phyloP scores from a whole-genome alignment of 2,329 filamentous ascomycete genomes.

The Sporothrix brunneoviolacea region DNA sequence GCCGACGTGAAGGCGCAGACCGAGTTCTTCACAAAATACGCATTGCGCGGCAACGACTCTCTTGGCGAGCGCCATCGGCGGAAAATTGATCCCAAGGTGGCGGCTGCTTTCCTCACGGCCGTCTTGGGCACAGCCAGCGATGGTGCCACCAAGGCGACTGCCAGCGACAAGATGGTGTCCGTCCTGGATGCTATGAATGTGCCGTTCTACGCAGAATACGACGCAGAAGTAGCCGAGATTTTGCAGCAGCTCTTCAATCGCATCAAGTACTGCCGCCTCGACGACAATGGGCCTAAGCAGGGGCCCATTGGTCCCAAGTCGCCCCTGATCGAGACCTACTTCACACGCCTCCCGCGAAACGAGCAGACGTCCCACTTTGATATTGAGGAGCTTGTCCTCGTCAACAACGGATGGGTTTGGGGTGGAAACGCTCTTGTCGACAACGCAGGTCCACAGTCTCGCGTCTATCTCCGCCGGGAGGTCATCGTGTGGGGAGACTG shows the following conservation, averaged over 20 bases:
- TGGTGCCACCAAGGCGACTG: slow-evolving; percentile 42
- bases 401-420: slow-evolving; percentile 99
- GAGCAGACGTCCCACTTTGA: slow-evolving; percentile 67
- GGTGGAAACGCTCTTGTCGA: slow-evolving; percentile 90
- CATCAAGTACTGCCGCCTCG: slow-evolving; percentile 90
- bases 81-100: slow-evolving; percentile 59
- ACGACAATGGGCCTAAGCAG: slow-evolving; percentile 80
- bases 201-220: slow-evolving; percentile 86
- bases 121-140: slow-evolving; percentile 57
- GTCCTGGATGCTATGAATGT: slow-evolving; percentile 82
- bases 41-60: slow-evolving; percentile 62
- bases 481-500: slow-evolving; percentile 99
- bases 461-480: slow-evolving; percentile 90
- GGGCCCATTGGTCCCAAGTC: slow-evolving; percentile 70
- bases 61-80: slow-evolving; percentile 77
- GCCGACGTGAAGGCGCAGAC: slow-evolving; percentile 45
- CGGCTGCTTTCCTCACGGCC: slow-evolving; percentile 60
- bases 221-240: slow-evolving; percentile 73
- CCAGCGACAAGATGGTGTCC: slow-evolving; percentile 48
- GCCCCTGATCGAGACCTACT: slow-evolving; percentile 89
- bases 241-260: slow-evolving; percentile 89
- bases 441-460: slow-evolving; percentile 82
- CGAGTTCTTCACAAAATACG: slow-evolving; percentile 60
- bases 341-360: slow-evolving; percentile 79
- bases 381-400: slow-evolving; percentile 69